Evolutionary conservation across 768 basidiomycete species (phyloP).

Genomic region (Kwoniella botswanensis): DNA sequence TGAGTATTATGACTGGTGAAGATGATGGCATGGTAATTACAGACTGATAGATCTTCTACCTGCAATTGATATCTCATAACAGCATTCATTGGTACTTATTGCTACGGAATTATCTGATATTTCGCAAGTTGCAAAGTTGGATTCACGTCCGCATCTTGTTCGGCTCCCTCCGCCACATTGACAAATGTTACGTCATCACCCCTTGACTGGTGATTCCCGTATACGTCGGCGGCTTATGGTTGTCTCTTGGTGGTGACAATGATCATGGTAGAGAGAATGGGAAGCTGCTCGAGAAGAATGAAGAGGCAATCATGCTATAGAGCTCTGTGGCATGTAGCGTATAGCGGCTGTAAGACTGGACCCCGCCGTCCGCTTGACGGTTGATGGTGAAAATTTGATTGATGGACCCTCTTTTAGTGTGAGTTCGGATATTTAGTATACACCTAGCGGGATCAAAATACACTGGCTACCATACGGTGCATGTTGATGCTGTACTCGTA

Average conservation of each 20-base stretch:
- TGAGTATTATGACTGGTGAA: constrained; percentile 71
- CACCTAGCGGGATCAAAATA: background rate
- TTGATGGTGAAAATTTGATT: constrained; percentile 6
- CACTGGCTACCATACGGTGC: background rate
- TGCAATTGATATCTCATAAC: too few relatives aligned
- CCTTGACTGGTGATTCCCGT: background rate
- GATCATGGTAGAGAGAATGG: background rate
- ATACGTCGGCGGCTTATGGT: background rate
- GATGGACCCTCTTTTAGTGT: background rate
- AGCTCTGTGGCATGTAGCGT: too few relatives aligned
- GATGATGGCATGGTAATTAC: constrained; percentile 12
- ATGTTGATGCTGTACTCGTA: background rate
- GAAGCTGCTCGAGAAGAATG: background rate
- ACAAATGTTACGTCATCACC: background rate
- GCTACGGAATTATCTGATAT: too few relatives aligned
- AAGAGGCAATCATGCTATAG: background rate
- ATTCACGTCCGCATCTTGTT: background rate
- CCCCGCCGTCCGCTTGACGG: too few relatives aligned
- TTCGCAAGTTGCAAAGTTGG: too few relatives aligned
- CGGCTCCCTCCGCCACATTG: constrained; percentile 10
- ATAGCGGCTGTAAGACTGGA: background rate
- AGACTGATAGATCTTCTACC: background rate
- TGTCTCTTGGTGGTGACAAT: background rate
- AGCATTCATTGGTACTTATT: too few relatives aligned
- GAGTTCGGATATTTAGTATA: background rate